Base-by-base conservation (phyloP, 805 yeast genomes). In the Sugiyamaella mastotermitis region DNA sequence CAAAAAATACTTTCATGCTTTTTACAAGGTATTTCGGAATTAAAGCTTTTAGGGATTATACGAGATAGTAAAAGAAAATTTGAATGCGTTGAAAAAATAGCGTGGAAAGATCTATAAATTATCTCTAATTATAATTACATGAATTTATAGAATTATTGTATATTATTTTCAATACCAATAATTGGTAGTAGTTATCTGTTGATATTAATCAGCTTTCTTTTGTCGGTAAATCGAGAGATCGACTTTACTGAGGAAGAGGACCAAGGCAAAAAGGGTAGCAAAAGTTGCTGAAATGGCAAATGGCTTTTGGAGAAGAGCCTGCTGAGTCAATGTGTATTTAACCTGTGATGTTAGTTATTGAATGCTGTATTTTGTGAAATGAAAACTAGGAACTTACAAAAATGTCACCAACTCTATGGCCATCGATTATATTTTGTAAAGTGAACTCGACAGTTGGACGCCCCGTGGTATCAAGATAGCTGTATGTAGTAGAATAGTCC, bases 381-480 rank as follows among this genome's bases (percentile, higher is more conserved):
- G 40, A 88, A n/a, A n/a, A n/a, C n/a, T n/a, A n/a, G n/a, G n/a
- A n/a, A n/a, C n/a, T n/a, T n/a, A n/a, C 68, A 35, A 71, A 61
- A 3, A 87, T 60, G 31, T 75, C 75, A 13, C 76, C 64, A 28
- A 63, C 64, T 43, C 71, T 66, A 55, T 83, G 68, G 41, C 78
- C 86, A 57, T 83, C 94, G 39, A 83, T 71, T 45, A 88, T 52
- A 58, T 83, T 80, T 13, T 58, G 56, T 57, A 68, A 83, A 18
- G 60, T 60, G 33, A 87, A 59, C 11, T 79, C 71, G 10, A 83
- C 72, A 46, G 83, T 80, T 13, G 84, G 77, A 52, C 90, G 94
- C 18, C 97, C 97, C 18, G 68, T 62, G 18, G 75, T 63, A 48
- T 90, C 98, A 48, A 90, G 74, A 59, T 54, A 60, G 46, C 58